phyloP scores from a whole-genome alignment of 2,329 filamentous ascomycete species.

The Proliferodiscus dingleyae region DNA sequence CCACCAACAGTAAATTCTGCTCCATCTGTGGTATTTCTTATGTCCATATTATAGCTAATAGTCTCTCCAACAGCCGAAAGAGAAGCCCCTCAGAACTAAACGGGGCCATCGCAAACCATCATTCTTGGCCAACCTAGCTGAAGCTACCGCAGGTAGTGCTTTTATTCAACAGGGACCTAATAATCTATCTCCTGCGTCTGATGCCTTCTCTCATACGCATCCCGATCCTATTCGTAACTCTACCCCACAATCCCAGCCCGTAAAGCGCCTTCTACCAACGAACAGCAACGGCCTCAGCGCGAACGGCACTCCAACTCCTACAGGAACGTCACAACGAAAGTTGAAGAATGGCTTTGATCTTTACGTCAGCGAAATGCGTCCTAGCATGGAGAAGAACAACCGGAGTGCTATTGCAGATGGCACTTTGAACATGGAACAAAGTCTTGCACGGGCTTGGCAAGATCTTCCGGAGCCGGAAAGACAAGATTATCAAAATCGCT shows the following conservation, averaged over 20 bases:
- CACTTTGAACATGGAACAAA: slow-evolving; percentile 25
- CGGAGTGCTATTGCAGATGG: slow-evolving; percentile 23
- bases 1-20: slow-evolving; percentile 62
- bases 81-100: slow-evolving; percentile 72
- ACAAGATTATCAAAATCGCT: slow-evolving; percentile 17
- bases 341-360: slow-evolving; percentile 28
- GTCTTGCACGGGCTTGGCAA: slow-evolving; percentile 27
- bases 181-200: slow-evolving; percentile 46
- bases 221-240: slow-evolving; percentile 29
- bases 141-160: slow-evolving; percentile 36
- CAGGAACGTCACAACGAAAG: slow-evolving; percentile 4
- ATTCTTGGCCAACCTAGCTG: slow-evolving; percentile 32
- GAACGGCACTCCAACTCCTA: slow-evolving; percentile 3
- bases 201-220: slow-evolving; percentile 48
- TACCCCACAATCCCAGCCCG: slow-evolving; percentile 26
- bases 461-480: slow-evolving; percentile 20
- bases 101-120: slow-evolving; percentile 63
- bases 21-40: slow-evolving; percentile 10
- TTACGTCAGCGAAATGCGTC: slow-evolving; percentile 27
- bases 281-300: slow-evolving; percentile 32
- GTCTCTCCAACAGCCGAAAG: slow-evolving; percentile 55
- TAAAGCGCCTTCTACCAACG: slow-evolving; percentile 17
- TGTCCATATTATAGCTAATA: slow-evolving; percentile 16
- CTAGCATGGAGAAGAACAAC: slow-evolving; percentile 20
- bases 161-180: slow-evolving; percentile 45